Conservation (phyloP, 352 stramenopile species). For the Pythium utonaiense region DNA sequence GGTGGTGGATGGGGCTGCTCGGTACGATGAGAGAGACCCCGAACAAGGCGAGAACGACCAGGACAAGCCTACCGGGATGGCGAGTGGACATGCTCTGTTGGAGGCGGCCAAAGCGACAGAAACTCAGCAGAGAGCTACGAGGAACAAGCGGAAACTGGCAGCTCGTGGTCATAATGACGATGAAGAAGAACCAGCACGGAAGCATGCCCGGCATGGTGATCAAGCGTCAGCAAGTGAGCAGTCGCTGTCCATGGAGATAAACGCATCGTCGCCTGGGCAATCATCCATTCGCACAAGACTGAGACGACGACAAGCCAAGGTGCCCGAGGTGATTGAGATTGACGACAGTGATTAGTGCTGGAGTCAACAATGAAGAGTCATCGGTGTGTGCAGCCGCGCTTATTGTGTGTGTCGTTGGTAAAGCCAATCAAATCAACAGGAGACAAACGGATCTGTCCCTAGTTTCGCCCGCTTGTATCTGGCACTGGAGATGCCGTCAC, state of each 20-base stretch:
- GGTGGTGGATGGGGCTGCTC: constrained; percentile 8
- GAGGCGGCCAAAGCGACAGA: constrained; percentile 1
- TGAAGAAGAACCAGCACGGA: not conserved
- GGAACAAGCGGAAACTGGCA: not conserved
- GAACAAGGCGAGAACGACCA: constrained; percentile 11
- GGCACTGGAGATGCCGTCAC: too few species aligned
- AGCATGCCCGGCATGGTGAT: not conserved
- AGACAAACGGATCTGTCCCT: too few species aligned
- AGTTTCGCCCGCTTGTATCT: too few species aligned
- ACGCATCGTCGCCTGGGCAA: not conserved
- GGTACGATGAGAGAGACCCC: constrained; percentile 9
- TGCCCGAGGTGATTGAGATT: not conserved
- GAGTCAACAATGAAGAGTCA: too few species aligned
- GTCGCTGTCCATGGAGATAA: not conserved
- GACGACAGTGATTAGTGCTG: not conserved
- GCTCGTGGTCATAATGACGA: not conserved
- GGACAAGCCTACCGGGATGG: constrained; percentile 9
- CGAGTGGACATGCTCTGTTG: constrained; percentile 1
- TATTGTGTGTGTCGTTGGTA: too few species aligned
- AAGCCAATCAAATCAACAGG: too few species aligned
- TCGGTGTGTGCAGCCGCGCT: too few species aligned
- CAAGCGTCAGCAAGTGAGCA: not conserved
- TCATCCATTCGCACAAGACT: not conserved
- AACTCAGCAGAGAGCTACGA: not conserved
- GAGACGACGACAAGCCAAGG: not conserved